Conservation (phyloP, 306 rosid species). For the Lotus japonicus region DNA sequence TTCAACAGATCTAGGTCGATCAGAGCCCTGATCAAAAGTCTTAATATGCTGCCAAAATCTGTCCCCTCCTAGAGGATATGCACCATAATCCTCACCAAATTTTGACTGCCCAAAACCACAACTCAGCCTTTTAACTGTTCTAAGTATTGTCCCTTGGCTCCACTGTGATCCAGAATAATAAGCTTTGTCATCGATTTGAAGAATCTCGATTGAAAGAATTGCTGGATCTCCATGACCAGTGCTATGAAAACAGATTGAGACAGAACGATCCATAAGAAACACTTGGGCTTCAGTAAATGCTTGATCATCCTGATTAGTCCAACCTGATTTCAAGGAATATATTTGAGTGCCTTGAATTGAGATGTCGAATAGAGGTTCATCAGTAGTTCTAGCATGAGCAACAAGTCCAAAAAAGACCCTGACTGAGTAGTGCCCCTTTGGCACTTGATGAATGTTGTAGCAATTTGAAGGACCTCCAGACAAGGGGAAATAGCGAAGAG, state of each 20-base stretch:
- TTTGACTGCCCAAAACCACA: conserved; percentile 76
- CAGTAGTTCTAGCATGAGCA: conserved; percentile 35
- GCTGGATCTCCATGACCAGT: conserved; percentile 99
- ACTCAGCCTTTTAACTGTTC: conserved; percentile 71
- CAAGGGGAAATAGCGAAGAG: conserved; percentile 77
- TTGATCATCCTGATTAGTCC: conserved; percentile 76
- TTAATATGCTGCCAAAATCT: conserved; percentile 60
- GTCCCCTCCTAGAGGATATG: conserved; percentile 75
- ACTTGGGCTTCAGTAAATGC: conserved; percentile 66
- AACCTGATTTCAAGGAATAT: conserved; percentile 74
- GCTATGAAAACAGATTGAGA: conserved; percentile 86
- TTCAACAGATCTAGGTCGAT: conserved; percentile 57
- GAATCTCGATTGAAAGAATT: conserved; percentile 86
- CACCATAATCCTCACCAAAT: conserved; percentile 64
- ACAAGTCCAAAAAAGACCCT: conserved; percentile 79
- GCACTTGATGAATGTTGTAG: conserved; percentile 59
- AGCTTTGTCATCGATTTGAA: conserved; percentile 68
- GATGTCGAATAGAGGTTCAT: conserved; percentile 78
- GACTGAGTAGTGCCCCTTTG: conserved; percentile 78
- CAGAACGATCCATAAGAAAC: conserved; percentile 58
- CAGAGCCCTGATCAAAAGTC: conserved; percentile 59
- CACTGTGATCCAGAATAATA: conserved; percentile 52
- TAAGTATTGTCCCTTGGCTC: conserved; percentile 55
- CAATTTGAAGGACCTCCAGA: conserved; percentile 90
- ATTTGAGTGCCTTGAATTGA: conserved; percentile 85